phyloP scores from a whole-genome alignment of 352 stramenopile species.

The Thalassiosira livingstoniorum region DNA sequence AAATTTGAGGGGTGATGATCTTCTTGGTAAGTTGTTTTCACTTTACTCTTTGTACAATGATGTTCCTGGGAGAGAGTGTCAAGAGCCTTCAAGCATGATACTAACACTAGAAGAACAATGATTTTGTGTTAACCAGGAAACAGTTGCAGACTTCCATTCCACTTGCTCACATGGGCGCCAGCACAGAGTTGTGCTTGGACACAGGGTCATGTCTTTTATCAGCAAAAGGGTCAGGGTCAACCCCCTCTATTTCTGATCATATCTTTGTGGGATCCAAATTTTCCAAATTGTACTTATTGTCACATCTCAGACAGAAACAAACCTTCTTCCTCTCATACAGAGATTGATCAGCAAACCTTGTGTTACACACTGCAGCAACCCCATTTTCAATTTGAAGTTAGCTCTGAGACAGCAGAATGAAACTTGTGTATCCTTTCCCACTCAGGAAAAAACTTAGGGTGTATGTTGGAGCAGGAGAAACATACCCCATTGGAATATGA shows the following conservation, averaged over 20 bases:
- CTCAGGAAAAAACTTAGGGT: slow-evolving; percentile 13
- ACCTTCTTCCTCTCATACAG: neutral
- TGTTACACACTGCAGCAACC: neutral
- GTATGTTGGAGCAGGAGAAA: slow-evolving; percentile 4
- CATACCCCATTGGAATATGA: slow-evolving; percentile 30
- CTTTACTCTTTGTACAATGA: no score
- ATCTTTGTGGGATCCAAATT: neutral
- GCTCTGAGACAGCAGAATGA: neutral
- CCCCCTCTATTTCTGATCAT: neutral
- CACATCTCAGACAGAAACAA: neutral
- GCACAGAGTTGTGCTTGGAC: neutral
- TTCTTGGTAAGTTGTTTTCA: no score
- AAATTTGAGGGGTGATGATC: no score
- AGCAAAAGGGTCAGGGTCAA: neutral
- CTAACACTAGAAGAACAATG: neutral
- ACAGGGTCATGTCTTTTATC: neutral
- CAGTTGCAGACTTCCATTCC: neutral
- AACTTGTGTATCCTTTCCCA: slow-evolving; percentile 24
- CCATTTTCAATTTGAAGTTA: slow-evolving; percentile 9
- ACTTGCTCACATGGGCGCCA: no score
- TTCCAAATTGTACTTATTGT: neutral
- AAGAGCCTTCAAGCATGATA: neutral
- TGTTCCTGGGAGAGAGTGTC: no score
- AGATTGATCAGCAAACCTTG: neutral
- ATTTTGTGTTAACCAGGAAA: neutral